Evolutionary conservation across 768 basidiomycete genomes (phyloP).

Genomic region (Pisolithus sp.): DNA sequence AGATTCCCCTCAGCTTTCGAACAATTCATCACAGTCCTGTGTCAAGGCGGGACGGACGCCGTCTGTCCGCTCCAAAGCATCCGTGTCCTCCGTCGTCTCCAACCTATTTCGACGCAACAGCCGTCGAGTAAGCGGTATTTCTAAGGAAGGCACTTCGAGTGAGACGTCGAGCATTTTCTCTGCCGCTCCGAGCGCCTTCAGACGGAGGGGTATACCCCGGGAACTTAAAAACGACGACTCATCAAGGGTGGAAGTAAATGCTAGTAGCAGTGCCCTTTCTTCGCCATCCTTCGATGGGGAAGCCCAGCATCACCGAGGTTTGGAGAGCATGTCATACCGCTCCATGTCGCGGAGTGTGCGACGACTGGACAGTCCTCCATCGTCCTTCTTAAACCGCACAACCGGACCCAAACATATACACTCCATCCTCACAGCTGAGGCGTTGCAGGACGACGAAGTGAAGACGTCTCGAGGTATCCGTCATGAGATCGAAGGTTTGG

Average conservation of each 20-base stretch:
- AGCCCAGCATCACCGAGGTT: conserved; percentile 12
- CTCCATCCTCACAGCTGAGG: conserved; percentile 26
- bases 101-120: conserved; percentile 45
- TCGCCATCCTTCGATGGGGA: conserved; percentile 36
- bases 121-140: conserved; percentile 24
- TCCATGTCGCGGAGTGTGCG: conserved; percentile 42
- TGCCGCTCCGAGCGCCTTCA: conserved; percentile 28
- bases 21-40: conserved; percentile 21
- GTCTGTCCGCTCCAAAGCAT: conserved; percentile 48
- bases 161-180: conserved; percentile 41
- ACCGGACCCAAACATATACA: conserved; percentile 34
- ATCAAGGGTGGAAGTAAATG: conserved; percentile 30
- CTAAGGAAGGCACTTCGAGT: conserved; percentile 36
- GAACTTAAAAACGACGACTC: conserved; percentile 27
- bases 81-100: conserved; percentile 45
- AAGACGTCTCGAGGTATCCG: conserved; percentile 59
- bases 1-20: conserved; percentile 16
- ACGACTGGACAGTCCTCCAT: conserved; percentile 48
- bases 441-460: conserved; percentile 46
- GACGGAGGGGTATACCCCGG: conserved; percentile 40
- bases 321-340: conserved; percentile 27
- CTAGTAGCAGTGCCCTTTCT: conserved; percentile 35
- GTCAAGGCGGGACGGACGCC: conserved; percentile 37
- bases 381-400: conserved; percentile 37
- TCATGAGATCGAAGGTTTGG: conserved; percentile 59